phyloP scores from a whole-genome alignment of 2,329 filamentous ascomycete species.

The Lecanoromycetidae sp. region DNA sequence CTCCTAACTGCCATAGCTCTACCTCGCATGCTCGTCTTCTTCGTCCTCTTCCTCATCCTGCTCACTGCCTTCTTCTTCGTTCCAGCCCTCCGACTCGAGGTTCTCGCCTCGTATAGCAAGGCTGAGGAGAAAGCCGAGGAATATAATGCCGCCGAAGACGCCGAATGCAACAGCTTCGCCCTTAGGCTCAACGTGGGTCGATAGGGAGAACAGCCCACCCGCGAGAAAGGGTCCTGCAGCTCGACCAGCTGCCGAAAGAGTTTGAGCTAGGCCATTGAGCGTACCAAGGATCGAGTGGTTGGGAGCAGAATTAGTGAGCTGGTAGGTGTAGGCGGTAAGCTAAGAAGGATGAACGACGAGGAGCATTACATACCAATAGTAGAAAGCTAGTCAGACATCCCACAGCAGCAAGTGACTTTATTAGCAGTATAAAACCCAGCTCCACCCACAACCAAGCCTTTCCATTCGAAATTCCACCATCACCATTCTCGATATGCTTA shows the following conservation, averaged over 20 bases:
- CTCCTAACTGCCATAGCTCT: too few species aligned
- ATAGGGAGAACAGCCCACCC: conserved; percentile 71
- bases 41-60: conserved; percentile 36
- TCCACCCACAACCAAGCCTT: conserved; percentile 66
- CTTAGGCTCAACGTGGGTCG: conserved; percentile 59
- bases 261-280: conserved; percentile 87
- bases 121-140: conserved; percentile 68
- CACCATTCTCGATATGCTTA: conserved; percentile 44
- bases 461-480: conserved; percentile 47
- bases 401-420: conserved; percentile 85
- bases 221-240: conserved; percentile 81
- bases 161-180: conserved; percentile 81
- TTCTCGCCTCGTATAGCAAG: conserved; percentile 59
- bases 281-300: conserved; percentile 77
- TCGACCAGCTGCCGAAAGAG: conserved; percentile 77
- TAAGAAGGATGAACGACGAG: background rate
- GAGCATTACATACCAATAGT: conserved; percentile 49
- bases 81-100: conserved; percentile 48
- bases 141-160: conserved; percentile 69
- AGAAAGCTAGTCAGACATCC: conserved; percentile 83
- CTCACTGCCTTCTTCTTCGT: conserved; percentile 29
- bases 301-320: conserved; percentile 90
- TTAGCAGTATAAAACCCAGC: conserved; percentile 63
- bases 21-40: conserved; percentile 4
- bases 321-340: background rate